Conservation (phyloP, 2,329 filamentous ascomycete species). For the Alternaria sp. region DNA sequence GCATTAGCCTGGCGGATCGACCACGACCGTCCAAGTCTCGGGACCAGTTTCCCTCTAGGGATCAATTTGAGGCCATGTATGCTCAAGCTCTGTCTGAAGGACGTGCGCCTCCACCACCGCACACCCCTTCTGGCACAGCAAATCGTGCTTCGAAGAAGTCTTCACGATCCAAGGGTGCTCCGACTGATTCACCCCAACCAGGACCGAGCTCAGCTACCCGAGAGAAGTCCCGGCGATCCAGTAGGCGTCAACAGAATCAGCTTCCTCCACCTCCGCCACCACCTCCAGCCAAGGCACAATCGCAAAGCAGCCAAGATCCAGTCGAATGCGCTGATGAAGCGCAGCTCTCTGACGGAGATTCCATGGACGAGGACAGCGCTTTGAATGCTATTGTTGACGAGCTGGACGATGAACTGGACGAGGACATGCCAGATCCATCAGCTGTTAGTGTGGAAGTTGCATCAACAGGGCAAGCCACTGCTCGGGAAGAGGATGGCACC, state of each 20-base stretch:
- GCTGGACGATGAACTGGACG: slow-evolving; percentile 79
- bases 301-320: slow-evolving; percentile 59
- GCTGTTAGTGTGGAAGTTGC: slow-evolving; percentile 93
- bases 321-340: slow-evolving; percentile 94
- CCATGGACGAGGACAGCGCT: slow-evolving; percentile 68
- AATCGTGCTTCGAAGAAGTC: slow-evolving; percentile 42
- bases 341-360: slow-evolving; percentile 77
- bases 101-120: slow-evolving; percentile 47
- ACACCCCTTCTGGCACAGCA: slow-evolving; percentile 45
- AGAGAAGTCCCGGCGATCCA: slow-evolving; percentile 72
- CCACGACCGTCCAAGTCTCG: slow-evolving; percentile 67
- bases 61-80: slow-evolving; percentile 73
- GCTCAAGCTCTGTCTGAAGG: slow-evolving; percentile 71
- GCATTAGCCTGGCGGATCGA: slow-evolving; percentile 81
- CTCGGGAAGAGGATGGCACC: slow-evolving; percentile 90
- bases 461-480: slow-evolving; percentile 85
- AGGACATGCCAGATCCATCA: slow-evolving; percentile 76
- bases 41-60: slow-evolving; percentile 65
- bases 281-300: slow-evolving; percentile 55
- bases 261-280: slow-evolving; percentile 63
- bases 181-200: slow-evolving; percentile 57
- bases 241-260: slow-evolving; percentile 62
- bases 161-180: slow-evolving; percentile 39
- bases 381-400: slow-evolving; percentile 91
- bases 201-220: slow-evolving; percentile 57